A percentile compares a stretch with the other conserved stretches of the same genome.
Conservation (phyloP, 139 green algal genomes). For the Trebouxia sp. region DNA sequence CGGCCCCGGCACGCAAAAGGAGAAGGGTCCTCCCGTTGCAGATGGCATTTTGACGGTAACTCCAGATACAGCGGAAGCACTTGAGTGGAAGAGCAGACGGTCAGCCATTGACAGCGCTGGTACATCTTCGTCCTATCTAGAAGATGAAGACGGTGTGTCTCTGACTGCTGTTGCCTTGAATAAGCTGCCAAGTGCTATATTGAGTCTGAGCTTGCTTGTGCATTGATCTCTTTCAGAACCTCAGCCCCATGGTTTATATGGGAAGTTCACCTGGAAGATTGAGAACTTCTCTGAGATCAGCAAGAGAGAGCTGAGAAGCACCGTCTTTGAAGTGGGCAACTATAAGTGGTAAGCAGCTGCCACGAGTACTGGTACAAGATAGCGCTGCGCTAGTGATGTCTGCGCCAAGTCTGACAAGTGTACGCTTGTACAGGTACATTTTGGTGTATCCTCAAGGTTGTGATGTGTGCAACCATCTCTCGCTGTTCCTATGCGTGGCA, state of each 20-base stretch:
- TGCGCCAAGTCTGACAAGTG: neutral
- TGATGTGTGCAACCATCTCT: slow-evolving; percentile 98
- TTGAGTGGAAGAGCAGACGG: slow-evolving; percentile 63
- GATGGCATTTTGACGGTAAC: slow-evolving; percentile 82
- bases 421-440: slow-evolving; percentile 83
- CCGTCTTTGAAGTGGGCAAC: slow-evolving; percentile 89
- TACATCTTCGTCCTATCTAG: slow-evolving; percentile 69
- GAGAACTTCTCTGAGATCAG: slow-evolving; percentile 92
- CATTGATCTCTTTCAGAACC: slow-evolving; percentile 43
- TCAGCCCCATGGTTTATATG: slow-evolving; percentile 85
- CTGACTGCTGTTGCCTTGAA: neutral
- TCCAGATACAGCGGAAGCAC: slow-evolving; percentile 75
- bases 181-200: neutral
- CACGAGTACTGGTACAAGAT: neutral
- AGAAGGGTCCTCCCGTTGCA: slow-evolving; percentile 68
- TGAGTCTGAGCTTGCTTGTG: neutral
- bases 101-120: slow-evolving; percentile 66
- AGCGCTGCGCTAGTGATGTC: neutral
- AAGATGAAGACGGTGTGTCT: slow-evolving; percentile 66
- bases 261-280: slow-evolving; percentile 98
- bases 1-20: slow-evolving; percentile 52
- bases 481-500: slow-evolving; percentile 97
- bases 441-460: slow-evolving; percentile 97
- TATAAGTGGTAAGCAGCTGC: slow-evolving; percentile 89
- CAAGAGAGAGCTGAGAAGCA: slow-evolving; percentile 93